Evolutionary conservation across 2,329 filamentous ascomycete species (phyloP), one percentile per base, ranked within the genome.

Genomic region (Sclerotinia nivalis): DNA sequence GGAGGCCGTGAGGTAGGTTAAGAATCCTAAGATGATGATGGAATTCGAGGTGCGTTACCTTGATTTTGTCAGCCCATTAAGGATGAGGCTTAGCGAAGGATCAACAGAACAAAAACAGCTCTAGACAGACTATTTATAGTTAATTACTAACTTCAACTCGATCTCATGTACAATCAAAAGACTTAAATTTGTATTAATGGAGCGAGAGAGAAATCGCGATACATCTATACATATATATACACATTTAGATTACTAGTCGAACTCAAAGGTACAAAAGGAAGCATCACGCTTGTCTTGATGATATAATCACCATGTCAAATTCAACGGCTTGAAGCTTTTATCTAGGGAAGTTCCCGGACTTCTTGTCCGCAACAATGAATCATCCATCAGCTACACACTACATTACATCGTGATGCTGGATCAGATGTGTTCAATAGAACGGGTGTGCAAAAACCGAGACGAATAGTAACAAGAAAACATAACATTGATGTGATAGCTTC

Each of bases 21-120:
- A 34, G 13, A 34, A n/a, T 47, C 18, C n/a, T 6, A 47, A n/a
- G 5, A 47, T 8, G 43, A 47, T 25, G 25, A 60, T 22, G 18
- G 7, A 47, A 47, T 61, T 15, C 25, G 13, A 22, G 31, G 31
- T n/a, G 55, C 12, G 9, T 47, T 13, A 34, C 9, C 43, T 47
- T 47, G 34, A n/a, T 40, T 34, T 58, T 40, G 55, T 40, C 6
- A 13, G 34, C 8, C 34, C 13, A n/a, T 43, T 34, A 22, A 61
- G 43, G 59, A 61, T 61, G 28, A 49, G 43, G 59, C 43, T 61
- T 61, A 15, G 43, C 28, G 59, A 61, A 61, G 28, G 43, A 61
- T 34, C 28, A 43, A 31, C 43, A 1, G 28, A 28, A 31, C 6
- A 15, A 34, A n/a, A 28, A 47, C 7, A 59, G 25, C 12, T 47